Conservation (phyloP, 805 yeast genomes). For the Kodamaea laetipori region DNA sequence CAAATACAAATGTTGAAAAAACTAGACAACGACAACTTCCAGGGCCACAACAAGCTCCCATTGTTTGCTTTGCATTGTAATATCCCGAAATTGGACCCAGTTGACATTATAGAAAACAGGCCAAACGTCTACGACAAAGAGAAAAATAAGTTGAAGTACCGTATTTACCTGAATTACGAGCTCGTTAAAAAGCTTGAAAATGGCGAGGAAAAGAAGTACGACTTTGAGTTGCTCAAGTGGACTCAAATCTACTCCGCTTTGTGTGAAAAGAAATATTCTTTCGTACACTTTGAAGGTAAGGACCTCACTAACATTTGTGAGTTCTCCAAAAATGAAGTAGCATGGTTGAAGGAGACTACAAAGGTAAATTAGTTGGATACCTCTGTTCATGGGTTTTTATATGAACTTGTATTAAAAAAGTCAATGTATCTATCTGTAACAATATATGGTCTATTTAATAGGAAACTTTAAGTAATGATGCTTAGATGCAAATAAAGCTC, state of each 20-base stretch:
- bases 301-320: slow-evolving; percentile 28
- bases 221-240: slow-evolving; percentile 39
- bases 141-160: slow-evolving; percentile 27
- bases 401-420: too few species aligned
- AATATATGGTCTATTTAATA: too few species aligned
- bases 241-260: slow-evolving; percentile 25
- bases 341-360: slow-evolving; percentile 20
- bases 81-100: slow-evolving; percentile 39
- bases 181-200: slow-evolving; percentile 17
- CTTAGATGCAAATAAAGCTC: too few species aligned
- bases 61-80: slow-evolving; percentile 38
- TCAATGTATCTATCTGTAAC: too few species aligned
- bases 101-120: slow-evolving; percentile 21
- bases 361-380: too few species aligned
- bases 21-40: slow-evolving; percentile 21
- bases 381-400: too few species aligned
- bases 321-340: slow-evolving; percentile 30
- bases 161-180: slow-evolving; percentile 29
- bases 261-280: slow-evolving; percentile 28
- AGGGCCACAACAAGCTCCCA: slow-evolving; percentile 21
- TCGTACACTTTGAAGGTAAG: slow-evolving; percentile 25
- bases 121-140: slow-evolving; percentile 30
- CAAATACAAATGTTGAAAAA: slow-evolving; percentile 28
- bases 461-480: too few species aligned
- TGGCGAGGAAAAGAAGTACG: slow-evolving; percentile 12